A percentile compares a stretch with the other conserved stretches of the same genome.
These are phyloP conservation scores for Taiozyma sp. DNA, from an alignment of 1,139 yeast species.

Conservation along the genomic window DNA sequence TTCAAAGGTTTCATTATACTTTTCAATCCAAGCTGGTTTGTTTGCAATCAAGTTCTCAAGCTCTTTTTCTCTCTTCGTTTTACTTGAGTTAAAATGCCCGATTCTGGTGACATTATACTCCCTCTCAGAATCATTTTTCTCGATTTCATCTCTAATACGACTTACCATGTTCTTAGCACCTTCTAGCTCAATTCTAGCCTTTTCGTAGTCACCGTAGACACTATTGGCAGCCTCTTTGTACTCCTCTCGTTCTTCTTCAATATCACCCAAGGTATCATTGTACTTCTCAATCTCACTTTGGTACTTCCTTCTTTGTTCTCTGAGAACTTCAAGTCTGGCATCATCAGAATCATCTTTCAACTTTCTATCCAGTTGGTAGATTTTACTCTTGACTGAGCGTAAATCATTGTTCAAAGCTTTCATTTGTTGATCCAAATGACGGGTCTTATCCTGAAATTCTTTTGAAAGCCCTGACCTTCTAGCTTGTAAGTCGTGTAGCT, in stretches of 20 bases:
- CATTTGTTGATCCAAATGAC: neutral
- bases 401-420: neutral
- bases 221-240: slow-evolving; percentile 22
- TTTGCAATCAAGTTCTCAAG: slow-evolving; percentile 25
- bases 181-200: slow-evolving; percentile 8
- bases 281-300: slow-evolving; percentile 26
- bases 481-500: neutral
- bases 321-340: slow-evolving; percentile 31
- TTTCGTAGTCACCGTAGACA: slow-evolving; percentile 20
- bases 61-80: slow-evolving; percentile 18
- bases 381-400: slow-evolving; percentile 13
- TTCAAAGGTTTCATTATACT: slow-evolving; percentile 25
- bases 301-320: slow-evolving; percentile 25
- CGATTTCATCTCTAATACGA: slow-evolving; percentile 11
- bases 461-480: neutral
- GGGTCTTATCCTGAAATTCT: neutral
- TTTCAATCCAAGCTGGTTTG: slow-evolving; percentile 26
- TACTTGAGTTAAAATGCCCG: slow-evolving; percentile 15
- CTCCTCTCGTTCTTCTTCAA: slow-evolving; percentile 22
- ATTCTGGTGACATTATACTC: slow-evolving; percentile 16
- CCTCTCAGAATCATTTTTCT: slow-evolving; percentile 23
- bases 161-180: neutral
- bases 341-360: slow-evolving; percentile 34
- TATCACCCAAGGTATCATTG: slow-evolving; percentile 23
- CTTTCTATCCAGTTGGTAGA: slow-evolving; percentile 24